These are phyloP conservation scores for Dryadomyces quercus-mongolicae DNA, from an alignment of 2,329 filamentous ascomycete genomes.

Conservation along the genomic window DNA sequence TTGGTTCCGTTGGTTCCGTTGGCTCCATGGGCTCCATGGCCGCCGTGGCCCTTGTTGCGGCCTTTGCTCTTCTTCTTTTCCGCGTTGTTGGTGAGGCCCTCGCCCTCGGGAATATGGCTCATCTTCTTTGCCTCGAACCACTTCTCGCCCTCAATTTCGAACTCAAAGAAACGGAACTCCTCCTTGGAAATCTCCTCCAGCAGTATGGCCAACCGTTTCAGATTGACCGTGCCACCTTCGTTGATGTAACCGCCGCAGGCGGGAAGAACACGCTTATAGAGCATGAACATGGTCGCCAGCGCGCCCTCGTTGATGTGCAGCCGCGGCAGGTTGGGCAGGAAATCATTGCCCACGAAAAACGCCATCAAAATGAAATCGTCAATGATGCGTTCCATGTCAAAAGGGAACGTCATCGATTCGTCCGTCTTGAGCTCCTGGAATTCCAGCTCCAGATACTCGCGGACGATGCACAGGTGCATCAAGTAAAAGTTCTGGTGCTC, in stretches of 20 bases:
- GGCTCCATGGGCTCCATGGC: background rate
- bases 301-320: constrained; percentile 98
- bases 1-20: background rate
- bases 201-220: constrained; percentile 64
- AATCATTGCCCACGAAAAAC: constrained; percentile 99
- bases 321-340: constrained; percentile 90
- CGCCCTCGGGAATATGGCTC: constrained; percentile 41
- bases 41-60: background rate
- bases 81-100: constrained; percentile 25
- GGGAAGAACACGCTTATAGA: constrained; percentile 86
- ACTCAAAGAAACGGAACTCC: constrained; percentile 86
- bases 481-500: constrained; percentile 99
- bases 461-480: constrained; percentile 92
- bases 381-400: constrained; percentile 91
- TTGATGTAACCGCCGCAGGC: constrained; percentile 92
- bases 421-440: constrained; percentile 82
- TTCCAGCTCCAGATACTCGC: constrained; percentile 92
- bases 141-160: constrained; percentile 73
- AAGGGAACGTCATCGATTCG: constrained; percentile 60
- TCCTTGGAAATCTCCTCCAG: constrained; percentile 78
- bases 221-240: constrained; percentile 83
- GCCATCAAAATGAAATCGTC: constrained; percentile 99
- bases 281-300: constrained; percentile 89
- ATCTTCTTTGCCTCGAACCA: constrained; percentile 86
- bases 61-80: constrained; percentile 7